Evolutionary conservation across 2,329 filamentous ascomycete genomes (phyloP), one percentile per base, ranked within the genome.

Genomic region (Periglandula ipomoeae): DNA sequence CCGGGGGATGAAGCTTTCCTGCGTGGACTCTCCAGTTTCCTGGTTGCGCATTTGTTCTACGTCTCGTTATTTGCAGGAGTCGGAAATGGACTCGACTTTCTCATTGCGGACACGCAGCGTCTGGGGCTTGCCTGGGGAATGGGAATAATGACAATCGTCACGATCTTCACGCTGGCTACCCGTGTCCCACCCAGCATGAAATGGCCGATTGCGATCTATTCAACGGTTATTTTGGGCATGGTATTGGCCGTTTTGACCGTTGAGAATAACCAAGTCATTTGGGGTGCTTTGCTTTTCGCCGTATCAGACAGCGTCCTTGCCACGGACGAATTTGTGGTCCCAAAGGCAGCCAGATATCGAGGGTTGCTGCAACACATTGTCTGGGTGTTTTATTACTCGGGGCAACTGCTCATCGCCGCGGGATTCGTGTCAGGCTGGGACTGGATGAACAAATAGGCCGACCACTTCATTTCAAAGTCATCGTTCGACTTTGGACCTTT

Each of bases 301-400:
- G 46, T 55, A 3, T 68, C 65, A 4, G 65, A 68, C 40, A 54
- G 55, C 7, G 58, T 67, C 8, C 55, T 68, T 3, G 60, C 65
- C 0, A 52, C 58, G 0, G 64, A 65, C 10, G 58, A 58, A 50
- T 68, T 68, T 48, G 47, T 68, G 2, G 47, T 67, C 9, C 32
- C 56, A 9, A 22, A 47, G 0, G 43, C 46, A 5, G 63, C 61
- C n/a, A 20, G 15, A 10, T 54, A 59, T 37, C 56, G 56, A 1
- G 43, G 42, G 2, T 61, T 56, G 58, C 64, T 68, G 61, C 62
- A 62, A 46, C 55, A 61, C 46, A 53, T 58, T 0, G 65, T 68
- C 20, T 68, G 66, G 66, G 38, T 56, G 1, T 50, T 68, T 15
- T 68, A 68, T 49, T 68, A 66, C 49, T 50, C 44, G 10, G 66